Evolutionary conservation across 768 basidiomycete species (phyloP), one percentile per base, ranked within the genome.

Genomic region (Suillus sp.): DNA sequence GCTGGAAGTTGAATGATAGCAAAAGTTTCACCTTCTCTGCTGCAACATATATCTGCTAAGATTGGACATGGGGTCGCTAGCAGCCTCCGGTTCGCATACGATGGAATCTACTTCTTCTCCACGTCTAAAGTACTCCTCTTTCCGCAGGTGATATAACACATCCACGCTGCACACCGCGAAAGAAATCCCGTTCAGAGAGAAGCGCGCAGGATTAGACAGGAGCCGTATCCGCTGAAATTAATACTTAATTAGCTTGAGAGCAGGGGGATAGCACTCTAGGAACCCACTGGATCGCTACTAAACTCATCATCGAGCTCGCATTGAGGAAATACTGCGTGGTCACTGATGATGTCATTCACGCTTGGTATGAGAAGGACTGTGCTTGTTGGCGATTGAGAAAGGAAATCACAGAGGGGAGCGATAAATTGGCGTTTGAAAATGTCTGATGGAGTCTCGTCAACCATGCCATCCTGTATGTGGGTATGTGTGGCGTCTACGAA

Each of bases 281-380:
- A 7, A 72, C 85, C 67, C 65, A 91, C 91, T 2, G 84, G 75
- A 72, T 90, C 82, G n/a, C 67, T 18, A 37, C 74, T 71, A 8
- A 86, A 71, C 32, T 78, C 77, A 14, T 73, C 61, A n/a, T 74
- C 72, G 50, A 92, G 71, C 62, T 87, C 87, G 61, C 81, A 77
- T 69, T 99, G 97, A 1, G 97, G 97, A 75, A 89, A 97, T 18
- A 91, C 93, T 10, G 85, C 83, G 71, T 96, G 94, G 43, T 83
- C 78, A 69, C 86, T 91, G 65, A 93, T 78, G 32, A 97, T 72
- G 70, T 99, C 97, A 43, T 90, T 82, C 9, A 93, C 80, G 67
- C 89, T 91, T 5, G 97, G 95, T 1, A 98, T 79, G 51, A 99
- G 71, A 30, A 97, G 75, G n/a, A 90, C 83, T 9, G 84, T 84